Conservation (phyloP, 805 yeast genomes). For the Candida nonsorbophila region DNA sequence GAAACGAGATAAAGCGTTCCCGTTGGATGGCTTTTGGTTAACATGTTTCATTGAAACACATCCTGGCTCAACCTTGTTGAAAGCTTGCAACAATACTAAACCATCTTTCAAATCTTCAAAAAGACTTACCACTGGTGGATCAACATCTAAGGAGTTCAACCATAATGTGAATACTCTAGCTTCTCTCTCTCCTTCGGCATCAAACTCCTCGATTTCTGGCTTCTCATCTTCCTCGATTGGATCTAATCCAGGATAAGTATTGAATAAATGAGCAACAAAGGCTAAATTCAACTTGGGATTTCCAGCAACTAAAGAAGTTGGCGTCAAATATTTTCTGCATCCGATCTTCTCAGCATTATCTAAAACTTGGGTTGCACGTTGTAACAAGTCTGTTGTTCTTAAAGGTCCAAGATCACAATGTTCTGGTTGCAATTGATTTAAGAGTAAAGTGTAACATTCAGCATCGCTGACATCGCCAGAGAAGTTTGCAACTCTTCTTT, state of each 20-base stretch:
- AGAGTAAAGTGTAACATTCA: slow-evolving; percentile 86
- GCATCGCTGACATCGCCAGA: slow-evolving; percentile 88
- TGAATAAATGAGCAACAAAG: slow-evolving; percentile 94
- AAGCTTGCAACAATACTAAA: slow-evolving; percentile 81
- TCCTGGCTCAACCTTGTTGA: slow-evolving; percentile 93
- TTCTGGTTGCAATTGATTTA: slow-evolving; percentile 84
- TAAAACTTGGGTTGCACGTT: slow-evolving; percentile 85
- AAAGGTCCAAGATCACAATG: slow-evolving; percentile 79
- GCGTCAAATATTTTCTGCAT: slow-evolving; percentile 91
- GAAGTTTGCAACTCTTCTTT: slow-evolving; percentile 81
- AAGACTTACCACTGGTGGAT: slow-evolving; percentile 85
- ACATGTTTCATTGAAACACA: slow-evolving; percentile 73
- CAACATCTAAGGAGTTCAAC: slow-evolving; percentile 94
- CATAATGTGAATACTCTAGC: slow-evolving; percentile 97
- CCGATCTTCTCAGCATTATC: slow-evolving; percentile 85
- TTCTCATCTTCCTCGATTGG: slow-evolving; percentile 89
- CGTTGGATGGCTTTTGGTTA: slow-evolving; percentile 76
- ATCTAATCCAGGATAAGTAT: slow-evolving; percentile 94
- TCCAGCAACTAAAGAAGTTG: slow-evolving; percentile 89
- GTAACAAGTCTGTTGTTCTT: slow-evolving; percentile 65
- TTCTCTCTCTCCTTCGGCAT: slow-evolving; percentile 99
- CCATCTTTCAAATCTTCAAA: slow-evolving; percentile 97
- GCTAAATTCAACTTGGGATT: slow-evolving; percentile 96
- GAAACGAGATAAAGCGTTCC: slow-evolving; percentile 77
- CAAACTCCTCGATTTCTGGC: slow-evolving; percentile 95